phyloP scores from a whole-genome alignment of 2,329 filamentous ascomycete species.

The Cytospora piceae region DNA sequence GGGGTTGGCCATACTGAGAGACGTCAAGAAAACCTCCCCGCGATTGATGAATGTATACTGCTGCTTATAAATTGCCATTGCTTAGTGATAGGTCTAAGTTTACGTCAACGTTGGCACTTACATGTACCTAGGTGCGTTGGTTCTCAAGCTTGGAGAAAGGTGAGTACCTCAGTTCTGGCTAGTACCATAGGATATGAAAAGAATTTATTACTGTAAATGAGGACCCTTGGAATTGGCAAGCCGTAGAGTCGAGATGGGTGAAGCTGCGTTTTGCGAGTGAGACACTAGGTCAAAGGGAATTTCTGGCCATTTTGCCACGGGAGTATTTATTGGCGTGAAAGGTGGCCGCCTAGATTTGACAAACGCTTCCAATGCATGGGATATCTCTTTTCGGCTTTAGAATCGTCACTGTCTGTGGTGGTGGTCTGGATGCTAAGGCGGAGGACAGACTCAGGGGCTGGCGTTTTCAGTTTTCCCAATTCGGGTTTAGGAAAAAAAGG shows the following conservation, averaged over 20 bases:
- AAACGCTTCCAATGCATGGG: background rate
- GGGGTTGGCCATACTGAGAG: constrained; percentile 1
- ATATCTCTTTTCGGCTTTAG: background rate
- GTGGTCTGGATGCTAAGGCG: background rate
- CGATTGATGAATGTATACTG: background rate
- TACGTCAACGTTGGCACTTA: background rate
- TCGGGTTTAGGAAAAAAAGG: background rate
- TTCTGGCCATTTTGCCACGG: background rate
- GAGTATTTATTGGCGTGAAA: background rate
- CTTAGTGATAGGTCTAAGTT: background rate
- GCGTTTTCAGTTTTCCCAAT: background rate
- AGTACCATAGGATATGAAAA: background rate
- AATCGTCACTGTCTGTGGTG: background rate
- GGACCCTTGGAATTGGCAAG: background rate
- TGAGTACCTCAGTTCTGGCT: background rate
- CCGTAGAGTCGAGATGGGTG: background rate
- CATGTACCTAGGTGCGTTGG: background rate
- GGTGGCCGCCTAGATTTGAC: background rate
- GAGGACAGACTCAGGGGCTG: background rate
- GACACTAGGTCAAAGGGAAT: background rate
- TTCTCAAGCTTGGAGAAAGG: background rate
- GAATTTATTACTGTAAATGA: background rate
- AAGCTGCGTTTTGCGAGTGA: background rate
- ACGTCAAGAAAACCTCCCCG: background rate
- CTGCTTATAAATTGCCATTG: background rate